Evolutionary conservation across 2,329 filamentous ascomycete genomes (phyloP), one percentile per base, ranked within the genome.

Genomic region (Trichoderma afroharzianum): DNA sequence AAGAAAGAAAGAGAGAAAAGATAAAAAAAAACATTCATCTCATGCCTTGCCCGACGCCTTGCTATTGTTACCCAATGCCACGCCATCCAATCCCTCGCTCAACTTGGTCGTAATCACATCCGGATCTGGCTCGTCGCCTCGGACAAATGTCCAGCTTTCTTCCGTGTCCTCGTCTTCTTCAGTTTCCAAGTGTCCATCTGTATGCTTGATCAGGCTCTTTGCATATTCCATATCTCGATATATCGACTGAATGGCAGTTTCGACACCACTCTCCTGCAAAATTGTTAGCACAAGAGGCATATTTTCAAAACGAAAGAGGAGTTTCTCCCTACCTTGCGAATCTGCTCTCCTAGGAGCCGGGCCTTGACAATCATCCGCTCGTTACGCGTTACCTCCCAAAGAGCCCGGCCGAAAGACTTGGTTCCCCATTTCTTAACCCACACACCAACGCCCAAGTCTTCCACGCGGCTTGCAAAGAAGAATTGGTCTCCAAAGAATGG

Each of bases 401-500:
- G 83, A 0, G 95, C 94, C 71, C 93, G 87, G 18, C 93, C 92
- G 76, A 99, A 95, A 47, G 91, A 88, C 74, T 89, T 92, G n/a
- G 93, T 91, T 26, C 96, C 97, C 84, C 97, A 90, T 81, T 93
- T 96, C 84, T 92, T 94, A 76, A 99, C 86, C 78, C 91, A 93
- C 24, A 97, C 91, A 0, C 96, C 96, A 2, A 98, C 96, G 0
- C 96, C 95, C 6, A 99, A 85, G 77, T 98, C 95, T 80, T 98
- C 94, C 1, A 98, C 92, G 4, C 96, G 88, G 33, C 87, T 89
- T 7, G 94, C 96, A 77, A 97, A 98, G 85, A 99, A 99, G 85
- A 92, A 98, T 79, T 99, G 96, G 77, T 99, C 96, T 6, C 96
- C 96, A 78, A 99, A 99, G 84, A 98, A 99, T 0, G 96, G 96